A percentile compares a stretch with the other conserved stretches of the same genome.
Conservation (phyloP, 2,329 filamentous ascomycete genomes). For the Sphaceloma murrayae region DNA sequence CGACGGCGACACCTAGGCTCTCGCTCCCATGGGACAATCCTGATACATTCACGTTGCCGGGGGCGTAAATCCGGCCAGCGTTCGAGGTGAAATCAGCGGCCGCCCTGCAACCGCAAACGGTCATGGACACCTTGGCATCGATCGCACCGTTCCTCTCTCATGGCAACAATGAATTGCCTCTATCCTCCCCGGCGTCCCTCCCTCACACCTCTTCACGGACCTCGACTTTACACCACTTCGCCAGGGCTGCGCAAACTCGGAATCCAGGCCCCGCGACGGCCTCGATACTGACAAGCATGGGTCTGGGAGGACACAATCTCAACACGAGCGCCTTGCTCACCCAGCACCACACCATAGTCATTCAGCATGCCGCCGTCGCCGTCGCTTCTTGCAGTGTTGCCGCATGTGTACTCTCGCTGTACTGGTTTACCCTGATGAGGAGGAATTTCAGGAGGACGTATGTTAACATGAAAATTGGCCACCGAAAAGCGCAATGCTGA, state of each 20-base stretch:
- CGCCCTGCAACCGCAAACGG: constrained; percentile 10
- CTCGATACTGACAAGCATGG: constrained; percentile 16
- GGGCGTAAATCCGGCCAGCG: constrained; percentile 8
- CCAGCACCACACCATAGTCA: constrained; percentile 22
- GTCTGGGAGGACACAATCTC: constrained; percentile 18
- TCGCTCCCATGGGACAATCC: constrained; percentile 9
- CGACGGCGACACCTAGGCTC: constrained; percentile 1
- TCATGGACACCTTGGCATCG: constrained; percentile 13
- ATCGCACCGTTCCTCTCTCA: constrained; percentile 9
- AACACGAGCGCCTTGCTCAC: constrained; percentile 19
- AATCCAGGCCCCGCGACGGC: constrained; percentile 4
- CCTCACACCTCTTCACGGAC: constrained; percentile 5
- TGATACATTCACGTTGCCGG: constrained; percentile 10
- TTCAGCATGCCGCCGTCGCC: constrained; percentile 30
- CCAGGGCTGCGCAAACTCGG: constrained; percentile 7
- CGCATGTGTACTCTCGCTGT: constrained; percentile 49
- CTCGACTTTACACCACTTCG: too few relatives aligned
- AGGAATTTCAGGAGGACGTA: constrained; percentile 65
- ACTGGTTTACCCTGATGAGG: constrained; percentile 66
- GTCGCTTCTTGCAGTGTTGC: constrained; percentile 44
- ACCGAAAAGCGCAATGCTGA: constrained; percentile 4
- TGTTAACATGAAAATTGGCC: constrained; percentile 25
- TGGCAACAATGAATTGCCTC: constrained; percentile 10
- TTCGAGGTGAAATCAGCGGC: neutral
- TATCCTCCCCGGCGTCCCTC: neutral